Conservation (phyloP, 129 eudicot species). For the Heracleum sosnowskyi region DNA sequence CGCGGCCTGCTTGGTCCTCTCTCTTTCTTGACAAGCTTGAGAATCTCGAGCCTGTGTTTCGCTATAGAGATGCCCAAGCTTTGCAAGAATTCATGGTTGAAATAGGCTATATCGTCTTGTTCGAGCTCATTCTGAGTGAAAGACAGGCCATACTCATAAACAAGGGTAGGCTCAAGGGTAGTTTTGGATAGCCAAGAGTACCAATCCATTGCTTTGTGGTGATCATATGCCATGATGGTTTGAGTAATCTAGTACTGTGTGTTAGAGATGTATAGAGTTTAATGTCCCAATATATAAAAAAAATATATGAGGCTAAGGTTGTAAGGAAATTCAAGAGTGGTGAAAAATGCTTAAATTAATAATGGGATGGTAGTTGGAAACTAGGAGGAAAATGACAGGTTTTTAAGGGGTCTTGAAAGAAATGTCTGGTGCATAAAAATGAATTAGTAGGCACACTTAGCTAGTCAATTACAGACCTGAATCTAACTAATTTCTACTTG, state of each 20-base stretch:
- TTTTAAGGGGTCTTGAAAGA: slow-evolving; percentile 23
- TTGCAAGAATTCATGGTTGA: slow-evolving; percentile 86
- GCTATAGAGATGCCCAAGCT: slow-evolving; percentile 93
- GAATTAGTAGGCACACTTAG: background rate
- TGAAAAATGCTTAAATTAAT: slow-evolving; percentile 4
- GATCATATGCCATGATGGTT: slow-evolving; percentile 5
- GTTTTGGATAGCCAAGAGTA: slow-evolving; percentile 85
- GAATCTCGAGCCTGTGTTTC: slow-evolving; percentile 86
- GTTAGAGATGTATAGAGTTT: background rate
- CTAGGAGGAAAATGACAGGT: slow-evolving; percentile 31
- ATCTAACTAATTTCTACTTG: background rate
- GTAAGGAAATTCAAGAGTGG: background rate
- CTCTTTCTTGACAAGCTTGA: slow-evolving; percentile 57
- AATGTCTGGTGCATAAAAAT: background rate
- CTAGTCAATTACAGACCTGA: background rate
- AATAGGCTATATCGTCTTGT: slow-evolving; percentile 65
- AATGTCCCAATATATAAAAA: background rate
- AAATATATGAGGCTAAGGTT: background rate
- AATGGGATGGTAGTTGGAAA: slow-evolving; percentile 19
- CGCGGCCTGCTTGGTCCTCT: slow-evolving; percentile 27
- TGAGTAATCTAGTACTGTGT: background rate
- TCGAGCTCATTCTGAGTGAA: slow-evolving; percentile 78
- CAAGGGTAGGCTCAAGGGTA: slow-evolving; percentile 62
- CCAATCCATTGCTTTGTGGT: slow-evolving; percentile 69
- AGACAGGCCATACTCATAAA: slow-evolving; percentile 64